Evolutionary conservation across 192 early-diverging fungal genomes (phyloP), one percentile per base, ranked within the genome.

Genomic region (Spinellus fusiger): DNA sequence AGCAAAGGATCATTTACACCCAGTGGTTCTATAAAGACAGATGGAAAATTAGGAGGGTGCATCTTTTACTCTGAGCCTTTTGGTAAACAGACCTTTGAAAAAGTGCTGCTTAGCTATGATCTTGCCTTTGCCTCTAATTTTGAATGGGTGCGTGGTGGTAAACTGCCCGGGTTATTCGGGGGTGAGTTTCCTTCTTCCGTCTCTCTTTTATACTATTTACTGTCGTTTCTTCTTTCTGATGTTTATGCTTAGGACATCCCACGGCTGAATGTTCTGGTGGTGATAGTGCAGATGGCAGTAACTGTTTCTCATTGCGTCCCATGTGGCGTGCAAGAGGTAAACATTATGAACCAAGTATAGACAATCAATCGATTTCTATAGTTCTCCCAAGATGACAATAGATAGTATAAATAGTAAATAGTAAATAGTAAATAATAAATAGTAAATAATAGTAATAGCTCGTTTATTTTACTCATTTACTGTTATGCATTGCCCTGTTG

Each of bases 141-240:
- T 68, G 20, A 65, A 9, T 79, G 74, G 74, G 61, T 66, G 4
- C 32, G 59, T 26, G 77, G 77, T 15, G 77, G 77, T 23, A 79
- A 79, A 57, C 25, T 79, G 26, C 77, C 77, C 29, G 77, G 77
- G 9, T 25, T 76, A 35, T 79, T 71, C 37, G 77, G 74, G 29
- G 77, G 77, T 33, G 15, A 54, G 20, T 38, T 15, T 15, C 2
- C 9, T 26, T 34, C 8, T 49, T 28, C 20, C 5, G 8, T 26
- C 37, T 29, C 18, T 15, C 27, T 29, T 46, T 46, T 0, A 26
- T 58, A 18, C 12, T 18, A 4, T 48, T 29, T 29, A 46, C 48
- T 18, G n/a, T 18, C 20, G 16, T 48, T 8, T 55, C 13, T 46
- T 32, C 38, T 10, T 8, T 18, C 38, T 18, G 18, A 33, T 35